phyloP scores from a whole-genome alignment of 257 asterid species.

The Apocynum venetum region DNA sequence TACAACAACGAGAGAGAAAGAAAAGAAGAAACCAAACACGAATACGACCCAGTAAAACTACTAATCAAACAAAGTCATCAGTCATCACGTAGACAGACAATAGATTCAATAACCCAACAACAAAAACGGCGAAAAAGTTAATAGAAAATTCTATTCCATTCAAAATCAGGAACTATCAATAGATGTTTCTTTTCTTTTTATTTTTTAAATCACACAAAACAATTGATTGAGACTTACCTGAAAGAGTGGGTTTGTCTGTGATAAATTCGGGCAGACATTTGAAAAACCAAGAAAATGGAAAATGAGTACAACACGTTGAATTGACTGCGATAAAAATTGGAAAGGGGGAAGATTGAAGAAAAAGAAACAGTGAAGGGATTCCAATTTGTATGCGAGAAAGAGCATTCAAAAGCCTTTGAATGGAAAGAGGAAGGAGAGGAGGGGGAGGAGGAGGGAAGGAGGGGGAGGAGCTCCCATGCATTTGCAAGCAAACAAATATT shows the following conservation, averaged over 20 bases:
- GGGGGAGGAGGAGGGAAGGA: neutral
- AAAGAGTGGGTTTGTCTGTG: constrained; percentile 29
- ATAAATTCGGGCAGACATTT: constrained; percentile 36
- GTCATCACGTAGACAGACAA: constrained; percentile 29
- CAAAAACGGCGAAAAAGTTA: constrained; percentile 9
- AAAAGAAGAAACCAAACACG: constrained; percentile 39
- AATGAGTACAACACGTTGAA: neutral
- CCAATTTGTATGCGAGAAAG: constrained; percentile 2
- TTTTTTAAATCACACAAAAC: neutral
- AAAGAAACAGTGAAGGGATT: constrained; percentile 2
- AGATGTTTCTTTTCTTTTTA: too few relatives aligned
- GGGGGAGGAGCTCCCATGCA: constrained; percentile 3
- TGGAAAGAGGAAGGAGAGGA: neutral
- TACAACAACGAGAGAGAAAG: constrained; percentile 14
- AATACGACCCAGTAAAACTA: constrained; percentile 36
- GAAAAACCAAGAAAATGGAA: constrained; percentile 18
- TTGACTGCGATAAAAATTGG: neutral
- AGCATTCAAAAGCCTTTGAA: constrained; percentile 5
- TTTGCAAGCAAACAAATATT: constrained; percentile 20
- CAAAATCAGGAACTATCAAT: constrained; percentile 11
- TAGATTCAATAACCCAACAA: constrained; percentile 22
- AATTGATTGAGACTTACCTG: constrained; percentile 35
- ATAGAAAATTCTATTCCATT: constrained; percentile 33
- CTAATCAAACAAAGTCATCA: constrained; percentile 11
- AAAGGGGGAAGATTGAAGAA: neutral